These are phyloP conservation scores for Quillaja saponaria DNA, from an alignment of 306 rosid genomes.

Conservation along the genomic window DNA sequence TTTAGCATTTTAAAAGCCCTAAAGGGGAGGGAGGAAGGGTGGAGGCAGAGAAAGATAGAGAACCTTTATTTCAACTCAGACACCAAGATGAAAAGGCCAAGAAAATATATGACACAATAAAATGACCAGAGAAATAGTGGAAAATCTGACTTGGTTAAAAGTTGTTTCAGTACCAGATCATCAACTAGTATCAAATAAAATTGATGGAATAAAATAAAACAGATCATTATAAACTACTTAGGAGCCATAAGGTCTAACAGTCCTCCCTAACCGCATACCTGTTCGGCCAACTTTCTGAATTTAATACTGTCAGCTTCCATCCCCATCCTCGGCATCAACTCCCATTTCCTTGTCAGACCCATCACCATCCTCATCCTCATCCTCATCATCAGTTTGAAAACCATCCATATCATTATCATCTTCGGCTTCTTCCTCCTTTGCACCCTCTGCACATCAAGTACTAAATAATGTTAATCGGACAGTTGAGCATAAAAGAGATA, in stretches of 20 bases:
- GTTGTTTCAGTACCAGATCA: too few relatives aligned
- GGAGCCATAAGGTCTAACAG: not conserved
- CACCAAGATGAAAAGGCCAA: too few relatives aligned
- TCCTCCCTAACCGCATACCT: constrained; percentile 44
- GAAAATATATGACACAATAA: too few relatives aligned
- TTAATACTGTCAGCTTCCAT: constrained; percentile 74
- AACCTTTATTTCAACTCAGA: too few relatives aligned
- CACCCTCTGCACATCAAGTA: constrained; percentile 60
- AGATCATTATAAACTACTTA: not conserved
- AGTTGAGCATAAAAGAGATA: constrained; percentile 11
- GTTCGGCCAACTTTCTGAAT: constrained; percentile 86
- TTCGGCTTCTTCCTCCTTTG: constrained; percentile 82
- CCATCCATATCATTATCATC: constrained; percentile 98
- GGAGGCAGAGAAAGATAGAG: too few relatives aligned
- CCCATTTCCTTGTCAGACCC: constrained; percentile 96
- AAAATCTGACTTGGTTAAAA: too few relatives aligned
- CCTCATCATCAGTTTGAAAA: constrained; percentile 81
- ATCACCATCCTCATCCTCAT: constrained; percentile 78
- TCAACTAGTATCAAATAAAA: too few relatives aligned
- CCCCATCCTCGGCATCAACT: constrained; percentile 79
- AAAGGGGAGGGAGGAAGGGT: too few relatives aligned
- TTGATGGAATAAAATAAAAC: not conserved
- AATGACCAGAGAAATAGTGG: too few relatives aligned
- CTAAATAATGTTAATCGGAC: constrained; percentile 16
- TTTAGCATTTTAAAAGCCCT: too few relatives aligned